Conservation (phyloP, 169 alveolate genomes). For the Cryptosporidium viatorum region DNA sequence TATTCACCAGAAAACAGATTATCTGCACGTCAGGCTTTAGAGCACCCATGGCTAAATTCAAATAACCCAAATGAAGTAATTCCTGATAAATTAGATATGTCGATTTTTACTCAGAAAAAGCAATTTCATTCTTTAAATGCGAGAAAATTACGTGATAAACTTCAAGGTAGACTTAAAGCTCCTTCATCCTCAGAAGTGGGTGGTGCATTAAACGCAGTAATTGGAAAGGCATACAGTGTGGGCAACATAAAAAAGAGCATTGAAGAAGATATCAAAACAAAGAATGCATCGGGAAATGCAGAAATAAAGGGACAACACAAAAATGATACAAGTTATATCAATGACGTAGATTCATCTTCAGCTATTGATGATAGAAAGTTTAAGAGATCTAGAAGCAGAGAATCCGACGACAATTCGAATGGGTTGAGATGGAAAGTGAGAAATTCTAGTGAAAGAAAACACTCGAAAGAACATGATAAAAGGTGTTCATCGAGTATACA, state of each 20-base stretch:
- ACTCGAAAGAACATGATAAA: not conserved
- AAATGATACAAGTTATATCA: not conserved
- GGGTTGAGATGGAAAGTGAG: not conserved
- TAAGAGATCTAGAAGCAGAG: conserved; percentile 27
- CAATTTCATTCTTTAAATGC: conserved; percentile 72
- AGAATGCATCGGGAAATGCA: not conserved
- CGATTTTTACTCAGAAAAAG: conserved; percentile 30
- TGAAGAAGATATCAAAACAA: conserved; percentile 17
- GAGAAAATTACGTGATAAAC: conserved; percentile 61
- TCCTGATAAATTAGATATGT: conserved; percentile 63
- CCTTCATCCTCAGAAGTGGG: conserved; percentile 55
- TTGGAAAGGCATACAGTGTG: conserved; percentile 63
- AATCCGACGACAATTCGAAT: not conserved
- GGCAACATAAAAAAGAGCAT: not conserved
- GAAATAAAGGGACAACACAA: not conserved
- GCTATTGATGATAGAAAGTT: not conserved
- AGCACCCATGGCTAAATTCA: conserved; percentile 82
- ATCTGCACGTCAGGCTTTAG: conserved; percentile 82
- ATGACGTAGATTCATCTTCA: not conserved
- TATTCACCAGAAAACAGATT: conserved; percentile 81
- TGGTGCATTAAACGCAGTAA: conserved; percentile 62
- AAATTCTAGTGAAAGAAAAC: conserved; percentile 14
- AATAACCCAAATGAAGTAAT: conserved; percentile 5
- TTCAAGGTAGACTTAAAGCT: conserved; percentile 57
- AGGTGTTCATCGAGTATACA: not conserved